Percentiles rank a stretch among this genome's conserved stretches.
Evolutionary conservation across 176 grass and related monocot genomes (phyloP).

Genomic region (Alopecurus myosuroides): DNA sequence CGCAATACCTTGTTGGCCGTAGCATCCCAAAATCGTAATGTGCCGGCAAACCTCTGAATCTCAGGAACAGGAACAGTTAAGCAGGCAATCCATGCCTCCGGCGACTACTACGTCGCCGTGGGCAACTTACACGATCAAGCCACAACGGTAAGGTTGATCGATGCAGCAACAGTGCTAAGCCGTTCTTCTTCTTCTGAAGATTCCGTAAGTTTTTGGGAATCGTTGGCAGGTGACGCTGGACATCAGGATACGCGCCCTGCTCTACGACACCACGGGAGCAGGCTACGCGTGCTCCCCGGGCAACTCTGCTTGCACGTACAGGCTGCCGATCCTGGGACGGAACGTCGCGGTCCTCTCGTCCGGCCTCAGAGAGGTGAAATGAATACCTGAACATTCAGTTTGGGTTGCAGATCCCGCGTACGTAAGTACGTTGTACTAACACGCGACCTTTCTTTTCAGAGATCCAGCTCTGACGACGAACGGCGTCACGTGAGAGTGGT

Average conservation of each 20-base stretch:
- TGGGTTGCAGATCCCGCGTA: too few relatives aligned
- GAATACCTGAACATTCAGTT: not conserved
- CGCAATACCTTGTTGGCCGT: not conserved
- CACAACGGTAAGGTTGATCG: slow-evolving; percentile 4
- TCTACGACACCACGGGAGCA: slow-evolving; percentile 62
- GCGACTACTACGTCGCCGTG: slow-evolving; percentile 57
- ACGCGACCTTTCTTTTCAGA: slow-evolving; percentile 10
- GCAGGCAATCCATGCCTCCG: slow-evolving; percentile 27
- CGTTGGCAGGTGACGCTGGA: slow-evolving; percentile 47
- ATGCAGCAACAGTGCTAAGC: not conserved
- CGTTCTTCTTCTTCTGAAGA: not conserved
- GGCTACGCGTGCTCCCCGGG: slow-evolving; percentile 47
- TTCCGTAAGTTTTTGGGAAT: not conserved
- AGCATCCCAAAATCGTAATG: not conserved
- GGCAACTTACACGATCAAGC: slow-evolving; percentile 46
- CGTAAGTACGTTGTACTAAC: too few relatives aligned
- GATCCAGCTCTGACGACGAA: slow-evolving; percentile 25
- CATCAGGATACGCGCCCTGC: slow-evolving; percentile 39
- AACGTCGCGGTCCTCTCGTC: slow-evolving; percentile 53
- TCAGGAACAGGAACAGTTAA: slow-evolving; percentile 50
- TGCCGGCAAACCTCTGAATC: slow-evolving; percentile 2
- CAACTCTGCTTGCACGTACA: slow-evolving; percentile 31
- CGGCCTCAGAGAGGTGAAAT: slow-evolving; percentile 28
- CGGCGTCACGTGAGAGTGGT: slow-evolving; percentile 20
- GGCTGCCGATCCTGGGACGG: slow-evolving; percentile 31